Base-by-base conservation (phyloP, 148 eudicot genomes). In the Drosera capensis region DNA sequence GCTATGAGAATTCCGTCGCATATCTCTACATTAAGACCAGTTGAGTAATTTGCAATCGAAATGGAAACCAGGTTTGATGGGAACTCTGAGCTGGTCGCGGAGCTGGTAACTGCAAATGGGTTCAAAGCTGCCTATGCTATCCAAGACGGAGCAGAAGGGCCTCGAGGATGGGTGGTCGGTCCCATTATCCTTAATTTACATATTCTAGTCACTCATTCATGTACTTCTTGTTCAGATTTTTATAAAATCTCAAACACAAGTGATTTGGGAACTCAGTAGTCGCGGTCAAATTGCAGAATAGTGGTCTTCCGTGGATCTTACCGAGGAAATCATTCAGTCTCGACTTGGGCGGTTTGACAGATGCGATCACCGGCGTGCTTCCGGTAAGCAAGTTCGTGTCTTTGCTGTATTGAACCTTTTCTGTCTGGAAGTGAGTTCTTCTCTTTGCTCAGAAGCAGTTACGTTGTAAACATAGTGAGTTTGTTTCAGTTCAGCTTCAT, bases 111-210 rank as follows among this genome's bases (percentile, higher is more conserved):
- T 39, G 71, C 85, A 40, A 90, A 90, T 52, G 94, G 99, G 52
- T 90, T 75, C 64, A 84, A 84, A 71, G 75, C 93, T 31, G 99
- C 95, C 34, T 90, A 75, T 57, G 99, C 93, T 29, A 76, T 84
- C 46, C 80, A 80, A 81, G 99, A 90, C 50, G 99, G 99, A 52
- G 95, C 99, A 39, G 99, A 85, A 74, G 99, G 99, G 49, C 54
- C 81, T 44, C 68, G 80, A 7, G 99, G 99, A 66, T 90, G 99
- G 99, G 55, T 56, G 85, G 99, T 90, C 46, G 50, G 53, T 63
- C 11, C 59, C 28, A 23, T 1, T 13, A 14, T 41, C 56, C 38
- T 39, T 48, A 28, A n/a, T 56, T 52, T 40, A 17, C 46, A 20
- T 40, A 0, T 4, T 3, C 30, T 34, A n/a, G 9, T 22, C 8